Evolutionary conservation across 768 basidiomycete species (phyloP).

Genomic region (Pisolithus albus): DNA sequence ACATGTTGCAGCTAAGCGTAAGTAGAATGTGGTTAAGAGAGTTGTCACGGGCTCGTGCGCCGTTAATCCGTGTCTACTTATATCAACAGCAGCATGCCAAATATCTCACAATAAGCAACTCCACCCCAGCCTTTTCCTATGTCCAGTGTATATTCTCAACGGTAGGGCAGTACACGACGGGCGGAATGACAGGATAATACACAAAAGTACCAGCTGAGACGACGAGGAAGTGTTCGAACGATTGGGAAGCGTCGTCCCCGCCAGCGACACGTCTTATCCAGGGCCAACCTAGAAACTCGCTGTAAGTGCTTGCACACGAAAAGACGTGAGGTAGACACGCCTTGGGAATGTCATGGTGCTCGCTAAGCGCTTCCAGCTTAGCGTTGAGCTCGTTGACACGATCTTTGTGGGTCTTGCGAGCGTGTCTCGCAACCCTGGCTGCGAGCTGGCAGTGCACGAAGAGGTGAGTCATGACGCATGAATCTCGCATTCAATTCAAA

Average conservation of each 20-base stretch:
- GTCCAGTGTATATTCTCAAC: slow-evolving; percentile 17
- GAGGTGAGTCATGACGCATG: slow-evolving; percentile 4
- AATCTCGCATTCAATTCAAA: not conserved
- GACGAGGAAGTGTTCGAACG: slow-evolving; percentile 4
- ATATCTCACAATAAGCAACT: slow-evolving; percentile 30
- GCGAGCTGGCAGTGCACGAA: slow-evolving; percentile 45
- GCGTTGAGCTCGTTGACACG: slow-evolving; percentile 86
- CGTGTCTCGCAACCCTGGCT: slow-evolving; percentile 67
- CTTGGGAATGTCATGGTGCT: slow-evolving; percentile 95
- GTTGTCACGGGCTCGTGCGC: slow-evolving; percentile 28
- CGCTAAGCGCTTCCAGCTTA: slow-evolving; percentile 79
- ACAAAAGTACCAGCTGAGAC: slow-evolving; percentile 15
- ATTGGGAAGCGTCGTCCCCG: slow-evolving; percentile 1
- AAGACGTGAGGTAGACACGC: slow-evolving; percentile 32
- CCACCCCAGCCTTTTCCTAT: slow-evolving; percentile 17
- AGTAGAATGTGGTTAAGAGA: slow-evolving; percentile 32
- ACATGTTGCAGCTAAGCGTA: slow-evolving; percentile 30
- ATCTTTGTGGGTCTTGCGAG: slow-evolving; percentile 87
- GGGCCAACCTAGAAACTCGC: slow-evolving; percentile 62
- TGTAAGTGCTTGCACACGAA: slow-evolving; percentile 24
- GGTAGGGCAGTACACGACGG: slow-evolving; percentile 17
- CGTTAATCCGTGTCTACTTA: slow-evolving; percentile 32
- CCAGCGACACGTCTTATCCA: slow-evolving; percentile 51
- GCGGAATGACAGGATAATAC: slow-evolving; percentile 7
- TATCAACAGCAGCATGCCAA: slow-evolving; percentile 29